These are phyloP conservation scores for Komagataella pastoris DNA, from an alignment of 805 yeast species.

Conservation along the genomic window DNA sequence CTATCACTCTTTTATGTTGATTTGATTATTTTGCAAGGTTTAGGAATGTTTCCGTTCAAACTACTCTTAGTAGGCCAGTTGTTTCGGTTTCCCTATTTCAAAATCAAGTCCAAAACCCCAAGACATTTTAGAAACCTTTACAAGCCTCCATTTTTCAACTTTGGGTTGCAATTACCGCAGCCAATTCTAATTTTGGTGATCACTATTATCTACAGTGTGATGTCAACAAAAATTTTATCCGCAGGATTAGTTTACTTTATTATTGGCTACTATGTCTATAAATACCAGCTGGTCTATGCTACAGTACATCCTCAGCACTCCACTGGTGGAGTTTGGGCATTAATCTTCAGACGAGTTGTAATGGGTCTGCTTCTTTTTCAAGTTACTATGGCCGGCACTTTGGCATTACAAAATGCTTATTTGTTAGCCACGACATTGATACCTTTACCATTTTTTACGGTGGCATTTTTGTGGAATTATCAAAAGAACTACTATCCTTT, in stretches of 20 bases:
- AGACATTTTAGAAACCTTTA: constrained; percentile 64
- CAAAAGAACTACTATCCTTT: constrained; percentile 73
- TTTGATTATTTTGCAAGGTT: constrained; percentile 64
- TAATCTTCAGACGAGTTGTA: constrained; percentile 70
- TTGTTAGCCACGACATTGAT: constrained; percentile 54
- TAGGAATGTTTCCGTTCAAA: constrained; percentile 86
- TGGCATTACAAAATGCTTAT: constrained; percentile 68
- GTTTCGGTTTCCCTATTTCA: constrained; percentile 58
- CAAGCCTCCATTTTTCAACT: constrained; percentile 85
- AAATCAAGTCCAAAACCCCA: constrained; percentile 60
- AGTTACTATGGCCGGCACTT: constrained; percentile 83
- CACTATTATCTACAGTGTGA: constrained; percentile 75
- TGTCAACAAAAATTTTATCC: constrained; percentile 75
- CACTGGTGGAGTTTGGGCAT: constrained; percentile 93
- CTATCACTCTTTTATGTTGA: constrained; percentile 85
- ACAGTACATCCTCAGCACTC: constrained; percentile 95
- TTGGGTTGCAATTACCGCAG: constrained; percentile 84
- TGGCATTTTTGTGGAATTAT: constrained; percentile 63
- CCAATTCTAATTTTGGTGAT: constrained; percentile 79
- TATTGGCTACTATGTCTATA: constrained; percentile 79
- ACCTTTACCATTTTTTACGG: constrained; percentile 65
- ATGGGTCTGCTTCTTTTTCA: constrained; percentile 78
- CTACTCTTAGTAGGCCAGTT: constrained; percentile 71
- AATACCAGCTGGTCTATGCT: constrained; percentile 80
- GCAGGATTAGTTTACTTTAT: constrained; percentile 79